Evolutionary conservation across 352 stramenopile species (phyloP).

Genomic region (Phytophthora brassicae): DNA sequence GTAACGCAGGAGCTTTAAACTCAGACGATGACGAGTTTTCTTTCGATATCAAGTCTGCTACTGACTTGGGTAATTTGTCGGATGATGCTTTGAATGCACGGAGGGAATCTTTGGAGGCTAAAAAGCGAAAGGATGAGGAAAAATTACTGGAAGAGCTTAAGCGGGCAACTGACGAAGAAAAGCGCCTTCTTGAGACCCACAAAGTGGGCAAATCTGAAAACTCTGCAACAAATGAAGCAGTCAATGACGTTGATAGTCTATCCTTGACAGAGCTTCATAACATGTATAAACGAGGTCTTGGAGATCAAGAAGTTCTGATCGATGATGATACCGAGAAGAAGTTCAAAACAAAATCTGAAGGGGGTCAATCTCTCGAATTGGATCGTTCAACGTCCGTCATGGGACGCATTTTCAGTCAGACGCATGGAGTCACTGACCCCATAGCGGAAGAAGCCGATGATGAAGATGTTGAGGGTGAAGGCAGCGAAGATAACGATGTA

Average conservation of each 20-base stretch:
- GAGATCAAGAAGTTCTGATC: slow-evolving; percentile 66
- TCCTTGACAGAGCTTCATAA: slow-evolving; percentile 70
- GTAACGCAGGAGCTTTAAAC: background rate
- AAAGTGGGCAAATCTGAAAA: background rate
- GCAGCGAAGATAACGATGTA: slow-evolving; percentile 7
- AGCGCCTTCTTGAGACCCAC: slow-evolving; percentile 23
- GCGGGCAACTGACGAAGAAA: slow-evolving; percentile 42
- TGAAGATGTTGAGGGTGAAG: slow-evolving; percentile 22
- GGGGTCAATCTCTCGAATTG: background rate
- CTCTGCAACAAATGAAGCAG: background rate
- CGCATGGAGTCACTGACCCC: slow-evolving; percentile 29
- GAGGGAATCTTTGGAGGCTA: slow-evolving; percentile 23
- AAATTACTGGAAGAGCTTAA: slow-evolving; percentile 46
- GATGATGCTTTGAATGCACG: slow-evolving; percentile 24
- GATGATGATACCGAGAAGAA: slow-evolving; percentile 37
- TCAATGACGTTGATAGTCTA: slow-evolving; percentile 28
- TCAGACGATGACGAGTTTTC: slow-evolving; percentile 47
- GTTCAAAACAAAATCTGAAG: background rate
- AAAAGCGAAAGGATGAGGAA: slow-evolving; percentile 39
- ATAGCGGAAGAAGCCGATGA: slow-evolving; percentile 52
- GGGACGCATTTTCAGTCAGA: slow-evolving; percentile 48
- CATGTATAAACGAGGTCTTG: slow-evolving; percentile 82
- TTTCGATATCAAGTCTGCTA: slow-evolving; percentile 16
- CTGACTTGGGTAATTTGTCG: slow-evolving; percentile 11
- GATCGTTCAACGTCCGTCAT: slow-evolving; percentile 36